A percentile compares a stretch with the other conserved stretches of the same genome.
Evolutionary conservation across 805 yeast species (phyloP).

Genomic region (Schizosaccharomyces cryophilus): DNA sequence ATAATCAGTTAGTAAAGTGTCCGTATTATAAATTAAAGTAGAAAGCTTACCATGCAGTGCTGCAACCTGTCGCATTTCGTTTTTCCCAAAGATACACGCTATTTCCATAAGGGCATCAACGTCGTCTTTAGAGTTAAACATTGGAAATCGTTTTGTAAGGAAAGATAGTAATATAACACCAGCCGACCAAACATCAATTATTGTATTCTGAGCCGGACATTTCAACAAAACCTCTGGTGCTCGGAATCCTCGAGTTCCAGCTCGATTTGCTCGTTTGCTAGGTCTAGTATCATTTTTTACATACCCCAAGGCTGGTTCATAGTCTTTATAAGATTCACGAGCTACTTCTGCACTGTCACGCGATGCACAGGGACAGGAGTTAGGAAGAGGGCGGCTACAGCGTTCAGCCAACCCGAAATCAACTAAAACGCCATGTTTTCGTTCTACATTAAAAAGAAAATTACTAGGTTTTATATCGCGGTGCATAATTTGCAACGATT

Average conservation of each 20-base stretch:
- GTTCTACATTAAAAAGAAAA: slow-evolving; percentile 41
- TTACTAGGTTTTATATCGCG: slow-evolving; percentile 77
- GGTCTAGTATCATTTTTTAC: slow-evolving; percentile 61
- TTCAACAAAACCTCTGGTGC: slow-evolving; percentile 83
- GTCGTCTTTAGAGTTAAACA: slow-evolving; percentile 84
- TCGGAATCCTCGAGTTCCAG: slow-evolving; percentile 85
- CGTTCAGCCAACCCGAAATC: slow-evolving; percentile 84
- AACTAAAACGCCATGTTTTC: slow-evolving; percentile 54
- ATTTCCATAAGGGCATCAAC: slow-evolving; percentile 74
- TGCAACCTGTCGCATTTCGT: slow-evolving; percentile 51
- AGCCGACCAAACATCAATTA: slow-evolving; percentile 78
- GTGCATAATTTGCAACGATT: slow-evolving; percentile 56
- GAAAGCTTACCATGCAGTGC: slow-evolving; percentile 41
- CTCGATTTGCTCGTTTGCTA: slow-evolving; percentile 82
- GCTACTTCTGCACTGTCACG: background rate
- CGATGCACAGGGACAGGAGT: background rate
- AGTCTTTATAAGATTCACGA: slow-evolving; percentile 3
- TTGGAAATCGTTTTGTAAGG: slow-evolving; percentile 61
- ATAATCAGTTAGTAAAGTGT: background rate
- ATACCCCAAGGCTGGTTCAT: slow-evolving; percentile 32
- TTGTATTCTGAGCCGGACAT: slow-evolving; percentile 59
- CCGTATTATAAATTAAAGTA: background rate
- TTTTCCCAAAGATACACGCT: slow-evolving; percentile 54
- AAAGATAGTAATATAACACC: slow-evolving; percentile 70
- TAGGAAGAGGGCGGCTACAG: background rate